Evolutionary conservation across 2,329 filamentous ascomycete species (phyloP).

Genomic region (Aplosporella prunicola): DNA sequence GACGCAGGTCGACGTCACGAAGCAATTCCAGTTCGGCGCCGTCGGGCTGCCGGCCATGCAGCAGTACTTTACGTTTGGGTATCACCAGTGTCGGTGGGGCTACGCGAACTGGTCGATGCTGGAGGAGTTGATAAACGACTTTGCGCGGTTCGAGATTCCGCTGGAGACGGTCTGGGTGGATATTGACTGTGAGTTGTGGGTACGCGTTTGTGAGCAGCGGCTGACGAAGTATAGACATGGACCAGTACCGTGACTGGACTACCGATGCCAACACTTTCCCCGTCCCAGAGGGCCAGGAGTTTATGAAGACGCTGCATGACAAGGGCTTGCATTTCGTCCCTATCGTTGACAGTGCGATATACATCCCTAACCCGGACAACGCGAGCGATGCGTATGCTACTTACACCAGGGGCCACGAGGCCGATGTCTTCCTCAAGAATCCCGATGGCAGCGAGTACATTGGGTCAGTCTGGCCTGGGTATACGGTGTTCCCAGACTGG

Average conservation of each 20-base stretch:
- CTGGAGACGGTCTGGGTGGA: conserved; percentile 39
- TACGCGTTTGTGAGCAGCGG: too few relatives aligned
- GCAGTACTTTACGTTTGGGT: conserved; percentile 73
- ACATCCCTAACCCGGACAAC: conserved; percentile 63
- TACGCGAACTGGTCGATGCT: conserved; percentile 64
- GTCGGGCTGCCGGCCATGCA: conserved; percentile 68
- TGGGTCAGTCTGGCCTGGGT: conserved; percentile 48
- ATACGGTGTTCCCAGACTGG: conserved; percentile 54
- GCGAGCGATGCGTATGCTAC: conserved; percentile 47
- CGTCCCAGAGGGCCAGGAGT: conserved; percentile 40
- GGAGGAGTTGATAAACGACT: conserved; percentile 47
- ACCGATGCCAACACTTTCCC: conserved; percentile 46
- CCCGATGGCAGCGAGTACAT: conserved; percentile 47
- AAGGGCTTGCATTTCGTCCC: conserved; percentile 50
- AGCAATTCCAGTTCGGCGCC: conserved; percentile 58
- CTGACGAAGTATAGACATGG: conserved; percentile 42
- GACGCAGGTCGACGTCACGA: conserved; percentile 56
- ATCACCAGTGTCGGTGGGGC: conserved; percentile 76
- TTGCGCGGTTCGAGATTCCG: conserved; percentile 47
- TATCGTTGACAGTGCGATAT: conserved; percentile 57
- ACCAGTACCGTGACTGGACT: conserved; percentile 50
- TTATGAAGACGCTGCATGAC: conserved; percentile 44
- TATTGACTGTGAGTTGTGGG: conserved; percentile 25
- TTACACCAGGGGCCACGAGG: conserved; percentile 42
- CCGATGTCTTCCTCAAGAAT: conserved; percentile 43